Percentiles rank a stretch among this genome's conserved stretches.
Conservation (phyloP, 2,329 filamentous ascomycete species). For the Chaetomiaceae sp. region DNA sequence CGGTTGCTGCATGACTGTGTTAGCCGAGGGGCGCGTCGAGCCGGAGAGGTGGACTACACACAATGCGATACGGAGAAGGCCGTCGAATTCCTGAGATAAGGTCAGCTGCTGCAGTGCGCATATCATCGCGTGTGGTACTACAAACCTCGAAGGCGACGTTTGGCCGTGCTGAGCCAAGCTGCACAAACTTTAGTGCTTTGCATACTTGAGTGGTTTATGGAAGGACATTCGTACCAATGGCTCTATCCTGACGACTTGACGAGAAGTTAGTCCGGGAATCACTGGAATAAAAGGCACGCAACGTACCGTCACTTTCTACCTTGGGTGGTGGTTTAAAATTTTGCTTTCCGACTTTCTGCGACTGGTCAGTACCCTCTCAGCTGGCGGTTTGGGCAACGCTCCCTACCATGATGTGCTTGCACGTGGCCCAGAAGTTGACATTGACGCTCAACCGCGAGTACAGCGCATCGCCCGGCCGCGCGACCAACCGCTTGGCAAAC, state of each 20-base stretch:
- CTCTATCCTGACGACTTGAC: conserved; percentile 24
- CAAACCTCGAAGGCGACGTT: conserved; percentile 68
- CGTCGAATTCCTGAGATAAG: conserved; percentile 76
- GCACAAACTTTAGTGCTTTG: conserved; percentile 30
- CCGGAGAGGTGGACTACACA: conserved; percentile 33
- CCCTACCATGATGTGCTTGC: conserved; percentile 56
- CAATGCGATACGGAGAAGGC: conserved; percentile 75
- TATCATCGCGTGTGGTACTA: neutral
- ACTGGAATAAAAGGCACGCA: too few species aligned
- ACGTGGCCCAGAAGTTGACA: conserved; percentile 74
- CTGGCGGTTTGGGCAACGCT: too few species aligned
- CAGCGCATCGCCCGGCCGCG: conserved; percentile 61
- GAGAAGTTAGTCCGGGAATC: conserved; percentile 6
- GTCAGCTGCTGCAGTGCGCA: neutral
- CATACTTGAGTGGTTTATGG: too few species aligned
- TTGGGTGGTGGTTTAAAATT: conserved; percentile 94
- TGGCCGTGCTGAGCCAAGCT: conserved; percentile 68
- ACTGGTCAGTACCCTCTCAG: conserved; percentile 1
- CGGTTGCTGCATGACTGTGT: conserved; percentile 38
- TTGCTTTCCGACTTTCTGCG: conserved; percentile 78
- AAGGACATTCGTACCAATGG: conserved; percentile 14
- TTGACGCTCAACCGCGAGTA: conserved; percentile 91
- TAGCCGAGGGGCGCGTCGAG: neutral
- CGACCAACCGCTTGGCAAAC: conserved; percentile 85
- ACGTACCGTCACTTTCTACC: conserved; percentile 80